Evolutionary conservation across 2,329 filamentous ascomycete species (phyloP), one percentile per base, ranked within the genome.

Genomic region (Botrytis sinoallii): DNA sequence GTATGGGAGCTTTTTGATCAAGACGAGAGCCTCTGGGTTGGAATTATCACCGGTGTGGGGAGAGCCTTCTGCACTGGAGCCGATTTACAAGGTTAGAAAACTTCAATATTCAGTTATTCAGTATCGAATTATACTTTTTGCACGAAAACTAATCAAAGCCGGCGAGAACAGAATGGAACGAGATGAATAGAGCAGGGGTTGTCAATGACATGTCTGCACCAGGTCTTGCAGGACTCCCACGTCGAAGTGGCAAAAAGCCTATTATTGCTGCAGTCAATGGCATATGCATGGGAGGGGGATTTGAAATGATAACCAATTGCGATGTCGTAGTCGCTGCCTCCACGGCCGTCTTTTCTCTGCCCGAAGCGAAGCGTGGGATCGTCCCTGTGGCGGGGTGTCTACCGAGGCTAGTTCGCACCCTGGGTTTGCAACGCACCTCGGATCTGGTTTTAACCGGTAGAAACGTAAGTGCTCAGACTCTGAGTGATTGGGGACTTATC

Each of bases 251-350:
- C 71, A 89, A 88, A 81, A 95, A 94, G 79, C 92, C 92, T 18
- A 86, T 95, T 75, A 86, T 94, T 55, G 91, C 90, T 0, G 92
- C 92, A 1, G 90, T 94, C 35, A 92, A 94, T 79, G 92, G 92
- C 12, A 84, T 91, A 40, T 92, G 90, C 70, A 85, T 92, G 61
- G 92, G 92, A 69, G 92, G 92, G 72, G 92, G 91, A 4, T 90
- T 92, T 82, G 92, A 95, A 84, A 92, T 94, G 83, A 85, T 88
- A n/a, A 83, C 91, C 68, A 93, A 93, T 55, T 75, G 74, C 78
- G 92, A 95, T 83, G 82, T 95, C 73, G 86, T 93, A 5, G 81
- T 94, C 32, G 91, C 91, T 7, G 83, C 85, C 1, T 81, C 83
- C 5, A 79, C 80, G 20, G 91, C 91, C 0, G 84, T 82, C 40